A percentile compares a stretch with the other conserved stretches of the same genome.
Conservation (phyloP, 176 grass and related monocot species). For the Rhynchospora breviuscula region DNA sequence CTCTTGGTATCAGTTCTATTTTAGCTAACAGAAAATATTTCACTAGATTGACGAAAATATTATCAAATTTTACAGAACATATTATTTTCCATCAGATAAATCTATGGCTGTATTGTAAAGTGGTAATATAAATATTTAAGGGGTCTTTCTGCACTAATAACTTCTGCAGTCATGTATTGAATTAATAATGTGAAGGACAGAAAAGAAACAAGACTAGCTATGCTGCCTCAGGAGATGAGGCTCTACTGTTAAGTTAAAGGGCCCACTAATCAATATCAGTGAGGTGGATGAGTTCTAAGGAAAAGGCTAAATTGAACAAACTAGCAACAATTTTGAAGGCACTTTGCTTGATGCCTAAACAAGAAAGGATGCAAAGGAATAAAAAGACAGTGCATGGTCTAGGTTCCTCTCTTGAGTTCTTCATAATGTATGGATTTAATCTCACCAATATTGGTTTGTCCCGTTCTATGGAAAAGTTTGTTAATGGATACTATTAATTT, state of each 20-base stretch:
- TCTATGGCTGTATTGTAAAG: neutral
- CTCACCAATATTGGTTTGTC: neutral
- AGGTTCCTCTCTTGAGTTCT: neutral
- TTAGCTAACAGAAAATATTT: neutral
- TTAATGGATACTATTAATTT: neutral
- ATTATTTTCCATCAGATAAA: neutral
- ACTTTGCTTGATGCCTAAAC: neutral
- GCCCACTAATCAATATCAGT: neutral
- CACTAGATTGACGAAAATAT: no score
- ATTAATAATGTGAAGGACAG: neutral
- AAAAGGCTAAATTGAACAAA: neutral
- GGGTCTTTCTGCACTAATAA: neutral
- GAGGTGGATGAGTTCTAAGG: neutral
- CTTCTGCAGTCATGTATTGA: neutral
- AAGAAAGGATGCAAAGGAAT: neutral
- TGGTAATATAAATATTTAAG: neutral
- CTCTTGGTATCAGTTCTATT: neutral
- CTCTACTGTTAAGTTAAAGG: neutral
- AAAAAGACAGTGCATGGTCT: neutral
- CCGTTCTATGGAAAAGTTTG: neutral
- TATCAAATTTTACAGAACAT: neutral
- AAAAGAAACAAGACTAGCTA: neutral
- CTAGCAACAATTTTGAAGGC: neutral
- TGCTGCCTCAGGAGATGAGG: neutral
- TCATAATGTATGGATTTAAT: neutral